Percentiles rank a stretch among this genome's conserved stretches.
These are phyloP conservation scores for Dillenia turbinata DNA, from an alignment of 164 flowering plant species.

Conservation along the genomic window DNA sequence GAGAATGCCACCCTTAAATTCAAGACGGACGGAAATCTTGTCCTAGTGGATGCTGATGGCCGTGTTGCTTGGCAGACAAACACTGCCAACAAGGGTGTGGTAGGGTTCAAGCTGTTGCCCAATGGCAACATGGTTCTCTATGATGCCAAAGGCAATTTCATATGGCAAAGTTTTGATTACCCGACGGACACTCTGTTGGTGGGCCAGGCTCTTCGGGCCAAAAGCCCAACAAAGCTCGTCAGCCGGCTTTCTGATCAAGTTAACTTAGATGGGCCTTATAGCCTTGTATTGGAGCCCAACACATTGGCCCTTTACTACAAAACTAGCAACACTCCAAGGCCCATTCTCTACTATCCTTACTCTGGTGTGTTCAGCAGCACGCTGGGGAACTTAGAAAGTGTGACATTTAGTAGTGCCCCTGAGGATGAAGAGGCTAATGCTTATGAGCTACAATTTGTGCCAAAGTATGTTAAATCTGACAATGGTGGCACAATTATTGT, in stretches of 20 bases:
- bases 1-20: conserved; percentile 40
- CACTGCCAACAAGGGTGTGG: conserved; percentile 52
- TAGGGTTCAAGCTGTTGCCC: conserved; percentile 29
- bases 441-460: not conserved
- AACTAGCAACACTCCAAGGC: conserved; percentile 12
- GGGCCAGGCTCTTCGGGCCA: conserved; percentile 34
- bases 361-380: conserved; percentile 1
- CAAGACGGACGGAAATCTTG: conserved; percentile 46
- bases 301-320: conserved; percentile 25
- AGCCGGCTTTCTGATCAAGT: conserved; percentile 28
- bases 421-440: conserved; percentile 10
- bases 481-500: not conserved
- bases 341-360: conserved; percentile 17
- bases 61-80: conserved; percentile 45
- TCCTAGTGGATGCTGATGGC: conserved; percentile 43
- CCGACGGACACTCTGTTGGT: conserved; percentile 54
- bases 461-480: not conserved
- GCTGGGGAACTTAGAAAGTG: not conserved
- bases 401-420: conserved; percentile 6
- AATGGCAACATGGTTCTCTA: conserved; percentile 51
- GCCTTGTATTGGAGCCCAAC: conserved; percentile 31
- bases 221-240: conserved; percentile 27
- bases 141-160: conserved; percentile 31
- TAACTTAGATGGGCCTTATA: conserved; percentile 36
- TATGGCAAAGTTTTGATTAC: conserved; percentile 58